phyloP scores from a whole-genome alignment of 2,329 filamentous ascomycete genomes.

The Monascus ruber region DNA sequence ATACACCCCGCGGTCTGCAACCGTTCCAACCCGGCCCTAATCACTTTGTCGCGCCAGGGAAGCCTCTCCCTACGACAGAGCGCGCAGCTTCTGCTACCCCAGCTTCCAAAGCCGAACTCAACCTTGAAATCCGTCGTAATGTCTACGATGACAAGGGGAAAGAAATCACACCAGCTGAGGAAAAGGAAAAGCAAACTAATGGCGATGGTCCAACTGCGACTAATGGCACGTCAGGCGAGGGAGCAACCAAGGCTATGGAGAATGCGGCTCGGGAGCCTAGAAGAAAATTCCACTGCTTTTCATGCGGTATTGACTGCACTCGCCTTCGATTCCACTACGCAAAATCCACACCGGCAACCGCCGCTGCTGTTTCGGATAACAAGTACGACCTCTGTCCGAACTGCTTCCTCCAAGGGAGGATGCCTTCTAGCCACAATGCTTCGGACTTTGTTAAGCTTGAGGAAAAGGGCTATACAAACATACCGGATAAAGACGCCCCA shows the following conservation, averaged over 20 bases:
- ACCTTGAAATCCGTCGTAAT: constrained; percentile 86
- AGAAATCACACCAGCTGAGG: constrained; percentile 60
- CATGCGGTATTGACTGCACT: constrained; percentile 84
- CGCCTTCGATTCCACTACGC: constrained; percentile 58
- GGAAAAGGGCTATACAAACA: constrained; percentile 67
- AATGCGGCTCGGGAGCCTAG: constrained; percentile 50
- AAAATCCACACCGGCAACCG: constrained; percentile 48
- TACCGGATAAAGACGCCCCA: constrained; percentile 71
- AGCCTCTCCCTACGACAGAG: constrained; percentile 58
- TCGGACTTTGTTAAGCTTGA: constrained; percentile 82
- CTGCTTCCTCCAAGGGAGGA: constrained; percentile 75
- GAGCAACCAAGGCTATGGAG: constrained; percentile 53
- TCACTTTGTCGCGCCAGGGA: constrained; percentile 51
- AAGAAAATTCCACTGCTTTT: constrained; percentile 68
- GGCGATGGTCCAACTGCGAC: constrained; percentile 58
- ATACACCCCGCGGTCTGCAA: constrained; percentile 88
- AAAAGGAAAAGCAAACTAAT: constrained; percentile 55
- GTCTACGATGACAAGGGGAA: constrained; percentile 91
- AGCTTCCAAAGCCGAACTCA: constrained; percentile 66
- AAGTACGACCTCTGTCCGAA: constrained; percentile 86
- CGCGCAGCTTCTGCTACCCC: constrained; percentile 54
- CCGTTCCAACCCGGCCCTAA: constrained; percentile 87
- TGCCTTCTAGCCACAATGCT: constrained; percentile 66
- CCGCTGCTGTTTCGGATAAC: constrained; percentile 45
- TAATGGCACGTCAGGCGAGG: constrained; percentile 46